Conservation (phyloP, 2,329 filamentous ascomycete genomes). For the Ceratocystis harringtonii region DNA sequence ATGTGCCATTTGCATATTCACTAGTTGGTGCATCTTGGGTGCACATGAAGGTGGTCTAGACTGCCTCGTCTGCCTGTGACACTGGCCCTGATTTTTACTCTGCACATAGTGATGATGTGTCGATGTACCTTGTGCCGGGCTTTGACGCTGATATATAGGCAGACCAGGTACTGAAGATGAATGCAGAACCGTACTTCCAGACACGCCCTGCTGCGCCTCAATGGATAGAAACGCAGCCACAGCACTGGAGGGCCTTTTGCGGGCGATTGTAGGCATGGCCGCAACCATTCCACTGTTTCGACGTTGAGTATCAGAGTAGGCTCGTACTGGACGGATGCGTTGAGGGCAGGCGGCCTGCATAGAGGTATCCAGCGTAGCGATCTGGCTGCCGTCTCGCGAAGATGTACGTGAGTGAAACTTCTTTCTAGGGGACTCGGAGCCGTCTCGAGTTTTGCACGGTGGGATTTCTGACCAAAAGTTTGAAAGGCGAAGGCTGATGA, state of each 20-base stretch:
- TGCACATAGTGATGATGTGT: conserved; percentile 18
- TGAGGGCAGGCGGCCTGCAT: neutral
- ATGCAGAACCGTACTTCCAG: neutral
- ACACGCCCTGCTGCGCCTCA: conserved; percentile 13
- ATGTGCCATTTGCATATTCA: conserved; percentile 17
- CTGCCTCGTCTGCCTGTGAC: neutral
- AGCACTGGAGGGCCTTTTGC: neutral
- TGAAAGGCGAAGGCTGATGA: conserved; percentile 16
- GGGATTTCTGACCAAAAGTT: conserved; percentile 6
- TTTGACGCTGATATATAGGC: conserved; percentile 16
- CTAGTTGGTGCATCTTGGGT: conserved; percentile 18
- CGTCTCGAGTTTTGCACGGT: conserved; percentile 18
- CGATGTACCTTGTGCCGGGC: conserved; percentile 17
- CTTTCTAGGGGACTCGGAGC: conserved; percentile 12
- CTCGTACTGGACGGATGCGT: conserved; percentile 8
- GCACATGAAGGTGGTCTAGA: conserved; percentile 1
- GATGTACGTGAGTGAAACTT: conserved; percentile 11
- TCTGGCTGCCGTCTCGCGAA: neutral
- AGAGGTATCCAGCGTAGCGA: neutral
- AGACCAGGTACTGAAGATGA: conserved; percentile 1
- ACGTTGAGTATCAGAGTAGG: conserved; percentile 20
- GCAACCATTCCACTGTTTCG: neutral
- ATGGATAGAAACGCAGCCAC: neutral
- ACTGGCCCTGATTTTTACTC: conserved; percentile 14
- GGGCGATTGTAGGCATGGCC: neutral